phyloP scores from a whole-genome alignment of 495 filamentous ascomycete species.

The Lichenothelia convexa region DNA sequence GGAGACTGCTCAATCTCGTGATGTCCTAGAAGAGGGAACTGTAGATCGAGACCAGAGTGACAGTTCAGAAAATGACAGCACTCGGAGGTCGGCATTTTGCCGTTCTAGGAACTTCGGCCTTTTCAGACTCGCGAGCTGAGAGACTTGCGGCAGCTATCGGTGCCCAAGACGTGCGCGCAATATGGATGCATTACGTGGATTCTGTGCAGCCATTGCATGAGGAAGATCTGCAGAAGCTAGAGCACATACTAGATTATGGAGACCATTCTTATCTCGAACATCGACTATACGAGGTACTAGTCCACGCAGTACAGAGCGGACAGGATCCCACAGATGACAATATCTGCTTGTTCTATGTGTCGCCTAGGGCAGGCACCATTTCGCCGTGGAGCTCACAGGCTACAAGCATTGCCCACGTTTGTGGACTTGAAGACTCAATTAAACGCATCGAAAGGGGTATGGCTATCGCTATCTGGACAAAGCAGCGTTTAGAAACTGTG shows the following conservation, averaged over 20 bases:
- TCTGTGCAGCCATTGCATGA: conserved; percentile 14
- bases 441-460: conserved; percentile 79
- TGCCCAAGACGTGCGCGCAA: conserved; percentile 36
- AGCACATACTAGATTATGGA: conserved; percentile 46
- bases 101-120: conserved; percentile 20
- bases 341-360: conserved; percentile 41
- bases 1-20: no score
- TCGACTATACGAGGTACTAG: conserved; percentile 15
- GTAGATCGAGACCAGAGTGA: no score
- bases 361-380: conserved; percentile 63
- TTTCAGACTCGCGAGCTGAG: conserved; percentile 22
- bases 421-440: conserved; percentile 52
- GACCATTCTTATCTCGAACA: conserved; percentile 28
- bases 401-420: conserved; percentile 85
- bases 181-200: conserved; percentile 42
- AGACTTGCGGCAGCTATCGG: conserved; percentile 25
- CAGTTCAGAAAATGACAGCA: no score
- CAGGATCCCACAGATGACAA: conserved; percentile 26
- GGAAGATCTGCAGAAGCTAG: conserved; percentile 28
- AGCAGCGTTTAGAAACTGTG: conserved; percentile 24
- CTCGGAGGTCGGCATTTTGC: no score
- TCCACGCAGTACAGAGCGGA: conserved; percentile 15
- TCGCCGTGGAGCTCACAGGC: conserved; percentile 97
- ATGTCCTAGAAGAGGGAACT: no score
- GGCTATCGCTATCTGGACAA: conserved; percentile 44